Base-by-base conservation (phyloP, 2,329 filamentous ascomycete species). In the Graphium sp. region DNA sequence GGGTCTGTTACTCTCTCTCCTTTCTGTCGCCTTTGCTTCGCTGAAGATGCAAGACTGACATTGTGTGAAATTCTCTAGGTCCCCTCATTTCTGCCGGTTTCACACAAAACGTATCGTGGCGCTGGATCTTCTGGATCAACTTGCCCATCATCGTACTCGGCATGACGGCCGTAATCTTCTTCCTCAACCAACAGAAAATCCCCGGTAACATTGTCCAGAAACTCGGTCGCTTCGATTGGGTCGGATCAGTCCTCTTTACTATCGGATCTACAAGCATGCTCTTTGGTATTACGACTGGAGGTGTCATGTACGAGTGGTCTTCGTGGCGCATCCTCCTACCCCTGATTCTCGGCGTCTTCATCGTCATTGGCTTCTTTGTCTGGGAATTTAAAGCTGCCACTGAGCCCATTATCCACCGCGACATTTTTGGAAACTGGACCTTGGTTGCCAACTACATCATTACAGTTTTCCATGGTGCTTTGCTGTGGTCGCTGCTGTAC, bases 291-390 rank as follows among this genome's bases (percentile, higher is more conserved):
- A 54, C 55, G 3, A 57, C 57, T 14, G 75, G 72, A 7, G 74
- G 72, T 21, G 58, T 76, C 7, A 65, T 73, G 49, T 79, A 75
- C 41, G 41, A 58, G 1, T 81, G 74, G 75, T 43, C 50, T 24
- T 69, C 60, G 4, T 76, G 66, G 59, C 56, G 59, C 2, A 74
- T 70, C 0, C 49, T 81, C 2, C 57, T 74, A 1, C 74, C 74
- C 0, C 47, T 81, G 10, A 44, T 69, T 4, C 22, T 77, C 7
- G 72, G 73, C 2, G 41, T 50, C 1, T 44, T 50, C 2, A 60
- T 65, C 2, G 44, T 79, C 4, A 37, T 60, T 3, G 49, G 39
- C 6, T 73, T 73, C 39, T 50, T 56, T 7, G 46, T 62, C 15
- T 75, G 66, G 39, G 69, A 77, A 43, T 50, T 54, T 8, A 54